Evolutionary conservation across 2,329 filamentous ascomycete species (phyloP).

Genomic region (Colletotrichum neosansevieriae): DNA sequence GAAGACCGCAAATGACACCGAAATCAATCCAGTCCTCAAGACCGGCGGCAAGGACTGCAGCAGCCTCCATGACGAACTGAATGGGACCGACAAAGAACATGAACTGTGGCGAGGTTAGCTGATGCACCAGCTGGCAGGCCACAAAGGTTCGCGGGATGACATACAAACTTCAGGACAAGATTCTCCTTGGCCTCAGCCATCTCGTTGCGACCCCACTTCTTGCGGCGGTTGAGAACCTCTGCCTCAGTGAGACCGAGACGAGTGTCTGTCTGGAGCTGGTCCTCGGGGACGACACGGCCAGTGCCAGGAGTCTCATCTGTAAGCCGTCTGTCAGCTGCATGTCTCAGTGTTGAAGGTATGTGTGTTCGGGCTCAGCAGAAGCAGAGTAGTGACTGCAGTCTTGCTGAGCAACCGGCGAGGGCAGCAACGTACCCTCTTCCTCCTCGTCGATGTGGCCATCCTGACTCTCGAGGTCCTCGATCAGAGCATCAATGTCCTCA

Average conservation of each 20-base stretch:
- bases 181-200: conserved; percentile 95
- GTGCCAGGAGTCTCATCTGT: conserved; percentile 58
- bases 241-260: conserved; percentile 77
- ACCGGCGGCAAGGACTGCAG: conserved; percentile 84
- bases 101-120: conserved; percentile 45
- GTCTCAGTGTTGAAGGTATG: background rate
- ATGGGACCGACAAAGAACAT: conserved; percentile 89
- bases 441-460: conserved; percentile 78
- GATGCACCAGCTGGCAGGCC: background rate
- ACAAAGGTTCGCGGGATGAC: background rate
- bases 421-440: conserved; percentile 61
- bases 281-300: conserved; percentile 76
- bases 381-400: background rate
- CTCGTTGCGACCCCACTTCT: conserved; percentile 82
- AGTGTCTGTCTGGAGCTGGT: conserved; percentile 82
- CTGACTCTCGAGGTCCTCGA: conserved; percentile 86
- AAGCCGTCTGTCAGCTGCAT: conserved; percentile 13
- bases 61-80: conserved; percentile 93
- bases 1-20: conserved; percentile 86
- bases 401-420: background rate
- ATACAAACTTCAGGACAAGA: conserved; percentile 80
- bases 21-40: conserved; percentile 93
- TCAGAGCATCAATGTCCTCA: conserved; percentile 87
- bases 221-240: conserved; percentile 73
- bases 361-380: background rate